A percentile compares a stretch with the other conserved stretches of the same genome.
These are phyloP conservation scores for Phylloporus gajari DNA, from an alignment of 1,284 basidiomycete genomes.

Conservation along the genomic window DNA sequence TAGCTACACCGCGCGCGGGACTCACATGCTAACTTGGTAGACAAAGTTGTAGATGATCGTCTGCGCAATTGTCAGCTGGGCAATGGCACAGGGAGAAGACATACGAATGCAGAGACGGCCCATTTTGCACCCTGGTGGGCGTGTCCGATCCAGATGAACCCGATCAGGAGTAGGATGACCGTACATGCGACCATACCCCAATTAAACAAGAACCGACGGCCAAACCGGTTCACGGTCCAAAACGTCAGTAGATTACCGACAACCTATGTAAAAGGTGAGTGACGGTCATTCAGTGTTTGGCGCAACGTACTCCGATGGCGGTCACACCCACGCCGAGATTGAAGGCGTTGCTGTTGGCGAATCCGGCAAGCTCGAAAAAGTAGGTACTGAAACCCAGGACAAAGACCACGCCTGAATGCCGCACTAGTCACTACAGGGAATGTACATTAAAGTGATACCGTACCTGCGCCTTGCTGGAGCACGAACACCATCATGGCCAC, in stretches of 20 bases:
- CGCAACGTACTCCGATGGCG: slow-evolving; percentile 35
- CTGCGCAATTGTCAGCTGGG: slow-evolving; percentile 13
- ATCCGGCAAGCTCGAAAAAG: slow-evolving; percentile 46
- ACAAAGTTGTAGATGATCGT: slow-evolving; percentile 43
- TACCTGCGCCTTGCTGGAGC: slow-evolving; percentile 43
- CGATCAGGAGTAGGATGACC: slow-evolving; percentile 37
- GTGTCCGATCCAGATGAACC: slow-evolving; percentile 30
- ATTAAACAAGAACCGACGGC: slow-evolving; percentile 41
- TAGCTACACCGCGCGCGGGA: background rate
- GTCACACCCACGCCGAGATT: slow-evolving; percentile 41
- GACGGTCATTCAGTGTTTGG: background rate
- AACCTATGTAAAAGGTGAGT: slow-evolving; percentile 21
- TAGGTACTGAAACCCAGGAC: slow-evolving; percentile 43
- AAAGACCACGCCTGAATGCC: slow-evolving; percentile 40
- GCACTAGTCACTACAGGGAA: background rate
- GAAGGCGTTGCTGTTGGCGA: slow-evolving; percentile 35
- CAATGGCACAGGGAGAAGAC: too few species aligned
- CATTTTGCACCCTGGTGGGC: too few species aligned
- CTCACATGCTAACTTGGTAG: slow-evolving; percentile 36
- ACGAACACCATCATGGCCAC: slow-evolving; percentile 47
- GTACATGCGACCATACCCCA: slow-evolving; percentile 42
- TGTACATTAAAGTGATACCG: background rate
- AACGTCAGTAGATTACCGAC: slow-evolving; percentile 40
- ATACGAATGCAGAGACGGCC: too few species aligned
- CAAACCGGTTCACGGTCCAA: slow-evolving; percentile 39